phyloP scores from a whole-genome alignment of 2,329 filamentous ascomycete species.

The Magnaporthiopsis incrustans region DNA sequence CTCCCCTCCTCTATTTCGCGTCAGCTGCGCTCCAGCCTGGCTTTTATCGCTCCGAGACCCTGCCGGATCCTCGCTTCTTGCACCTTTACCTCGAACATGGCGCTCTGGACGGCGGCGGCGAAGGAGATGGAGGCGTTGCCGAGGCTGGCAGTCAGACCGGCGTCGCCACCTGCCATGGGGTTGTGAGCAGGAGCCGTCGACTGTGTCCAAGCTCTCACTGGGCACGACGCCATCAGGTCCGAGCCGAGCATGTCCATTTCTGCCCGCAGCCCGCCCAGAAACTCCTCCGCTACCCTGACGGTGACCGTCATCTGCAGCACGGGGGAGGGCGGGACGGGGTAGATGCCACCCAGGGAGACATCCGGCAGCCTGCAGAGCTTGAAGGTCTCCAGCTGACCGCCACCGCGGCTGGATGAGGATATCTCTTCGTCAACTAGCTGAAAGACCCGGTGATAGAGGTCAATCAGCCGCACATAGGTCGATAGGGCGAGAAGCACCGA shows the following conservation, averaged over 20 bases:
- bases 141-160: neutral
- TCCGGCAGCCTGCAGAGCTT: constrained; percentile 31
- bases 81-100: neutral
- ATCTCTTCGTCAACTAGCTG: constrained; percentile 26
- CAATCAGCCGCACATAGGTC: constrained; percentile 29
- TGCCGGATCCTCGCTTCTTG: neutral
- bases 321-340: constrained; percentile 30
- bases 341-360: constrained; percentile 29
- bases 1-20: neutral
- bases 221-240: neutral
- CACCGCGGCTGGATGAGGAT: constrained; percentile 17
- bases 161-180: neutral
- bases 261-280: constrained; percentile 23
- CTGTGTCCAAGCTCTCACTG: neutral
- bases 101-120: neutral
- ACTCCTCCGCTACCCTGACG: constrained; percentile 33
- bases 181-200: neutral
- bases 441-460: constrained; percentile 33
- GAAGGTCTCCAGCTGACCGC: constrained; percentile 17
- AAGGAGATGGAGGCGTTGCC: neutral
- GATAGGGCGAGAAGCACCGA: constrained; percentile 31
- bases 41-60: neutral
- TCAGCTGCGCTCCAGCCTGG: neutral
- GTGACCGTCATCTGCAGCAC: constrained; percentile 34
- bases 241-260: neutral